Percentiles rank a stretch among this genome's conserved stretches.
Conservation (phyloP, 805 yeast species). For the Wickerhamiella alocasiicola region DNA sequence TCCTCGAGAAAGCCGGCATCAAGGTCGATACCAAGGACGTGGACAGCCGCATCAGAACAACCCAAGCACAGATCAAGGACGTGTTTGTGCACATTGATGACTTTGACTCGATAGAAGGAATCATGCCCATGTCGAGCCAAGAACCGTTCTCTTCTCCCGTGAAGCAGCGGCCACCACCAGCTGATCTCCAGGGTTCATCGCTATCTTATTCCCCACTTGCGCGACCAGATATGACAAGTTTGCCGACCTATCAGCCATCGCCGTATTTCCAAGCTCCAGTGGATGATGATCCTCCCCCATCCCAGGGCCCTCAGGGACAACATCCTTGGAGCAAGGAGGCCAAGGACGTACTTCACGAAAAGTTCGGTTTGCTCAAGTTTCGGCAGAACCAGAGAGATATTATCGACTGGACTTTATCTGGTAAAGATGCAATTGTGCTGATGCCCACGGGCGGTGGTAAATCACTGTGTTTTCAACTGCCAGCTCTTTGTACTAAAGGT, state of each 20-base stretch:
- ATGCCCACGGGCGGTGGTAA: slow-evolving; percentile 99
- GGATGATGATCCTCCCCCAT: not conserved
- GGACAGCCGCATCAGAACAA: slow-evolving; percentile 13
- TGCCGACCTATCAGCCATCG: no score
- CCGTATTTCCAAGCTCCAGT: no score
- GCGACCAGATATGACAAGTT: no score
- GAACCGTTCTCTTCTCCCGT: no score
- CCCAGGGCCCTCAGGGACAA: not conserved
- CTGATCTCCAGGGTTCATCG: no score
- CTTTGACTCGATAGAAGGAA: no score
- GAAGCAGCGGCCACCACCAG: no score
- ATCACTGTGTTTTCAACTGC: slow-evolving; percentile 87
- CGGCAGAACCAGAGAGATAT: slow-evolving; percentile 82
- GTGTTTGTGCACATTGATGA: no score
- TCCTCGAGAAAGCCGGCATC: slow-evolving; percentile 4
- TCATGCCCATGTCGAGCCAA: no score
- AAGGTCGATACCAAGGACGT: slow-evolving; percentile 7
- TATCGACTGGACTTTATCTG: slow-evolving; percentile 57
- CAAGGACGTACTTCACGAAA: slow-evolving; percentile 38
- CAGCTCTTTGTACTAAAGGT: slow-evolving; percentile 73
- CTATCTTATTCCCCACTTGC: no score
- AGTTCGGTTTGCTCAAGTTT: slow-evolving; percentile 54
- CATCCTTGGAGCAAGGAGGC: slow-evolving; percentile 62
- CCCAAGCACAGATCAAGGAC: slow-evolving; percentile 13
- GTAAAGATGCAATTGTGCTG: slow-evolving; percentile 81